These are phyloP conservation scores for Vitis riparia DNA, from an alignment of 164 flowering plant species.

Conservation along the genomic window DNA sequence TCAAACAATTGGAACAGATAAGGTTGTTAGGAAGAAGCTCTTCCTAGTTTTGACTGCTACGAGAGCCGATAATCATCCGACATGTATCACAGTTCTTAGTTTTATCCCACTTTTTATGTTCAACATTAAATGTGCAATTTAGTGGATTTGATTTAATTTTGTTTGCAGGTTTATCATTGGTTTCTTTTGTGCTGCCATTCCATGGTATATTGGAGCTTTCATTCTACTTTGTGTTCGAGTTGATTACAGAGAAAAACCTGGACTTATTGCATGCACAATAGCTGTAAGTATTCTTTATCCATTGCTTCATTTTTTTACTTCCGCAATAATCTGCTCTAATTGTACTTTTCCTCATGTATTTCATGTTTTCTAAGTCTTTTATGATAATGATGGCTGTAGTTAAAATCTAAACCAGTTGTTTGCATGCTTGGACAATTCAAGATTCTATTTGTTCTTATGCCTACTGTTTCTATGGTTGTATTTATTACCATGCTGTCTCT, in stretches of 20 bases:
- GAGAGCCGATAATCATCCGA: background rate
- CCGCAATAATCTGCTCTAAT: background rate
- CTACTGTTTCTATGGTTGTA: too few species aligned
- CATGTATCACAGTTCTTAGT: background rate
- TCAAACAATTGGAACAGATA: background rate
- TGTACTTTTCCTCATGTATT: background rate
- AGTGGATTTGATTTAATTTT: background rate
- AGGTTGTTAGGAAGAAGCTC: background rate
- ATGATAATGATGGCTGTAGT: background rate
- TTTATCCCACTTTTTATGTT: background rate
- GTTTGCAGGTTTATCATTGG: constrained; percentile 62
- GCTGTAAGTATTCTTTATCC: constrained; percentile 50
- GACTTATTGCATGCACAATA: constrained; percentile 69
- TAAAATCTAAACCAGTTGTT: too few species aligned
- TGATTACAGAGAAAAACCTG: constrained; percentile 86
- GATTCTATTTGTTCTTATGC: too few species aligned
- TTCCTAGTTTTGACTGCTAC: background rate
- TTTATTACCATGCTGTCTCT: too few species aligned
- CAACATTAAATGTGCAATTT: background rate
- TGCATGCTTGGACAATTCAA: too few species aligned
- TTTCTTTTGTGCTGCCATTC: constrained; percentile 74
- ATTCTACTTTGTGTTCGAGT: constrained; percentile 52
- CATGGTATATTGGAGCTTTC: constrained; percentile 84
- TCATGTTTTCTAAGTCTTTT: background rate
- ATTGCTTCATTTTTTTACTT: background rate